Conservation (phyloP, 2,329 filamentous ascomycete genomes). For the Talaromyces rugulosus region DNA sequence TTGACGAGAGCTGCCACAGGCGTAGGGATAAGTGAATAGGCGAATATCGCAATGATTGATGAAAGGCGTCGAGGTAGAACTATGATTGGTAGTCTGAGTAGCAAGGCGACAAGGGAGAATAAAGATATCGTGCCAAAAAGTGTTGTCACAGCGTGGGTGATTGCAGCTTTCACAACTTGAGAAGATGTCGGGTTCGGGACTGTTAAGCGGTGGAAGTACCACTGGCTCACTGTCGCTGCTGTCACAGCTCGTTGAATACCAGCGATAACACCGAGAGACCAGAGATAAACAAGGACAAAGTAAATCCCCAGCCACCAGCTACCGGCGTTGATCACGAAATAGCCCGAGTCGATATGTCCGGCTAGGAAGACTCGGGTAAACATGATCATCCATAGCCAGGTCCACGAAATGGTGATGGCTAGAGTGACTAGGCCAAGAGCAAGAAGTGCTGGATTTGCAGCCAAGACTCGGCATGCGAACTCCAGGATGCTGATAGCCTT, state of each 20-base stretch:
- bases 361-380: constrained; percentile 92
- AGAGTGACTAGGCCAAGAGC: constrained; percentile 78
- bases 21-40: constrained; percentile 77
- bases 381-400: constrained; percentile 95
- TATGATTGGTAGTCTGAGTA: constrained; percentile 79
- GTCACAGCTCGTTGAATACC: constrained; percentile 88
- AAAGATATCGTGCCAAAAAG: constrained; percentile 91
- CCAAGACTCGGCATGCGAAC: constrained; percentile 83
- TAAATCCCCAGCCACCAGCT: constrained; percentile 94
- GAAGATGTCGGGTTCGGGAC: constrained; percentile 71
- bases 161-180: constrained; percentile 77
- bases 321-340: constrained; percentile 77
- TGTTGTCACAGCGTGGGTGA: constrained; percentile 75
- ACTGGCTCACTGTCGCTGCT: constrained; percentile 92
- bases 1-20: constrained; percentile 84
- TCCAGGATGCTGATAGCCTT: constrained; percentile 86
- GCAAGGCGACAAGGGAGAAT: constrained; percentile 73
- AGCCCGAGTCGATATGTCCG: constrained; percentile 64
- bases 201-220: constrained; percentile 95
- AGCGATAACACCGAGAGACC: constrained; percentile 83
- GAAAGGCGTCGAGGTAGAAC: constrained; percentile 74
- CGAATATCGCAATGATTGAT: constrained; percentile 64
- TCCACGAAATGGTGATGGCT: constrained; percentile 74
- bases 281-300: constrained; percentile 92
- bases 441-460: constrained; percentile 77